Evolutionary conservation across 2,329 filamentous ascomycete species (phyloP).

Genomic region (Aureobasidium lini): DNA sequence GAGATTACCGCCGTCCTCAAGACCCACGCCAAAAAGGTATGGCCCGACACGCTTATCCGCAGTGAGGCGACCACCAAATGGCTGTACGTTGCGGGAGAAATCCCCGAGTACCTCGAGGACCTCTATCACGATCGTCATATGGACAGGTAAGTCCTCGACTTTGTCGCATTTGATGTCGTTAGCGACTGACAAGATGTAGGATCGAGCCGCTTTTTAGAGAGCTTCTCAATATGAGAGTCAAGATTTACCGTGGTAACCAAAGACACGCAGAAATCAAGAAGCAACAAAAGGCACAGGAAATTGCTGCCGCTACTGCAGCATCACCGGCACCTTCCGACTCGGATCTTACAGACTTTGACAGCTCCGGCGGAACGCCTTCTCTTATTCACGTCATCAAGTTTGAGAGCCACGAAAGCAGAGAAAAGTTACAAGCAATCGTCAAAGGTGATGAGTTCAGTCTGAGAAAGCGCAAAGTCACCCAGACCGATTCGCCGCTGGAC

Average conservation of each 20-base stretch:
- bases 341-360: conserved; percentile 4
- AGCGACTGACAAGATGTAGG: neutral
- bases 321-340: neutral
- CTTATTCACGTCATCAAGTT: neutral
- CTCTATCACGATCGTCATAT: neutral
- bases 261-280: neutral
- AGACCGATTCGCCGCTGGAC: neutral
- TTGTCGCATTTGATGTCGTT: neutral
- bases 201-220: neutral
- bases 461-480: neutral
- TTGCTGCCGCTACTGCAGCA: neutral
- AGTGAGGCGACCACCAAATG: neutral
- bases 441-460: neutral
- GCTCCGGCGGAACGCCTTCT: neutral
- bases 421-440: neutral
- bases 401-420: neutral
- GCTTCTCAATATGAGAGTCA: neutral
- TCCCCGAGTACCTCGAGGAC: conserved; percentile 1
- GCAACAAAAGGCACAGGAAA: neutral
- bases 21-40: neutral
- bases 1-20: neutral
- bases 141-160: neutral
- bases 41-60: neutral
- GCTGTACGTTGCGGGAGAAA: neutral
- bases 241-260: neutral